Conservation (phyloP, 768 basidiomycete species). For the Suillus brevipes region DNA sequence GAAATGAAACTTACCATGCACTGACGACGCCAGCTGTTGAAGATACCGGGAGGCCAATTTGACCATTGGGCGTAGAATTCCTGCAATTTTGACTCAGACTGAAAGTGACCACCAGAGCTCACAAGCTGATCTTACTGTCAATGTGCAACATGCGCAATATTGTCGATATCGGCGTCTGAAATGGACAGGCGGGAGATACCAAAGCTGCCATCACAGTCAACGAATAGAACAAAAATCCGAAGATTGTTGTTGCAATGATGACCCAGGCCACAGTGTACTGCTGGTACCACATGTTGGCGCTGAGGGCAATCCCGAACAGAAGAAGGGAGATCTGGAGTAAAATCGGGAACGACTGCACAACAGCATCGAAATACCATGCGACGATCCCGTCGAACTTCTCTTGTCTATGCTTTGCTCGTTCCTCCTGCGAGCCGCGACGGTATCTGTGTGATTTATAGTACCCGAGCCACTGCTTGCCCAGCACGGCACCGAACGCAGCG, state of each 20-base stretch:
- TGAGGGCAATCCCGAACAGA: no score
- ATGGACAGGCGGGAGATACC: constrained; percentile 2
- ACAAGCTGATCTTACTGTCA: background rate
- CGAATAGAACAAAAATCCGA: constrained; percentile 2
- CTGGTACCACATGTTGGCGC: no score
- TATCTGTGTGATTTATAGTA: no score
- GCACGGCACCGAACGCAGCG: no score
- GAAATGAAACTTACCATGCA: background rate
- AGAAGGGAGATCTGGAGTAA: no score
- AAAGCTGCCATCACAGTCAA: constrained; percentile 7
- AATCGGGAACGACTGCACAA: no score
- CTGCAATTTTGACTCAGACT: background rate
- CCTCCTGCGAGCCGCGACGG: no score
- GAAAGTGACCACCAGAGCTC: background rate
- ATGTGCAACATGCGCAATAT: background rate
- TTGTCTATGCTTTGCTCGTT: no score
- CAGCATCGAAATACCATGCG: no score
- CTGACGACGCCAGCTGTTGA: background rate
- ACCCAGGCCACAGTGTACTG: background rate
- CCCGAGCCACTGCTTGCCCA: no score
- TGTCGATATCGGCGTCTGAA: constrained; percentile 5
- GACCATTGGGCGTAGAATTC: background rate
- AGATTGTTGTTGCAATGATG: background rate
- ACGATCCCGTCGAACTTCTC: no score
- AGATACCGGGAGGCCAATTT: background rate